Conservation (phyloP, 2,329 filamentous ascomycete species). For the Penicillium sp. region DNA sequence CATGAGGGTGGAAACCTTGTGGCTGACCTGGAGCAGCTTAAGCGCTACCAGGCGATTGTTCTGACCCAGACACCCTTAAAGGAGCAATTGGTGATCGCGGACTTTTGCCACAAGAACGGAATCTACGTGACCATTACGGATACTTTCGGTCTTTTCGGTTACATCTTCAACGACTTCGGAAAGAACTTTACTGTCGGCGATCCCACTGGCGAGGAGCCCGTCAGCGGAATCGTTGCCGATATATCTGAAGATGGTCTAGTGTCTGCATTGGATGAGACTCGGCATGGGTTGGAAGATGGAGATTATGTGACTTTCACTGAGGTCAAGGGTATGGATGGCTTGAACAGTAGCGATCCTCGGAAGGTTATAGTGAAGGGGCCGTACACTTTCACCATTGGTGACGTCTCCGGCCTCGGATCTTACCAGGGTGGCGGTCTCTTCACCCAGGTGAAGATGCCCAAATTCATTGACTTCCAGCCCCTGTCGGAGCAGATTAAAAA, state of each 20-base stretch:
- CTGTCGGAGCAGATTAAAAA: slow-evolving; percentile 74
- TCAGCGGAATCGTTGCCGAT: slow-evolving; percentile 81
- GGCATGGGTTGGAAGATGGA: slow-evolving; percentile 92
- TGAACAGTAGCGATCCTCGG: slow-evolving; percentile 78
- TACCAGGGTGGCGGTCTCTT: slow-evolving; percentile 88
- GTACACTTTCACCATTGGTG: slow-evolving; percentile 95
- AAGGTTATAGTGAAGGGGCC: slow-evolving; percentile 93
- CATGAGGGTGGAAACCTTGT: slow-evolving; percentile 63
- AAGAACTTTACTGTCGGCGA: slow-evolving; percentile 89
- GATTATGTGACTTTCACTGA: slow-evolving; percentile 96
- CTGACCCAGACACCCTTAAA: slow-evolving; percentile 78
- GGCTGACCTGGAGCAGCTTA: slow-evolving; percentile 72
- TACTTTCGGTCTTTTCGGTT: slow-evolving; percentile 89
- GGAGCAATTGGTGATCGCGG: slow-evolving; percentile 76
- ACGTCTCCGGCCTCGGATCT: slow-evolving; percentile 78
- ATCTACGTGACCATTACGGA: slow-evolving; percentile 87
- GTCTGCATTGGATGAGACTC: slow-evolving; percentile 87
- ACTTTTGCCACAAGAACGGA: slow-evolving; percentile 90
- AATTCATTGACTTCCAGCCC: slow-evolving; percentile 81
- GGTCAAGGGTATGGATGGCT: slow-evolving; percentile 80
- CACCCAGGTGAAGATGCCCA: slow-evolving; percentile 98
- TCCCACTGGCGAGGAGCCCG: slow-evolving; percentile 79
- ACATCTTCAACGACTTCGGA: slow-evolving; percentile 96
- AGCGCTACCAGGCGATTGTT: slow-evolving; percentile 88
- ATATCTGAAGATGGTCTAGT: slow-evolving; percentile 89